A percentile compares a stretch with the other conserved stretches of the same genome.
Evolutionary conservation across 108 stramenopile species (phyloP).

Genomic region (Nitzschia sp.): DNA sequence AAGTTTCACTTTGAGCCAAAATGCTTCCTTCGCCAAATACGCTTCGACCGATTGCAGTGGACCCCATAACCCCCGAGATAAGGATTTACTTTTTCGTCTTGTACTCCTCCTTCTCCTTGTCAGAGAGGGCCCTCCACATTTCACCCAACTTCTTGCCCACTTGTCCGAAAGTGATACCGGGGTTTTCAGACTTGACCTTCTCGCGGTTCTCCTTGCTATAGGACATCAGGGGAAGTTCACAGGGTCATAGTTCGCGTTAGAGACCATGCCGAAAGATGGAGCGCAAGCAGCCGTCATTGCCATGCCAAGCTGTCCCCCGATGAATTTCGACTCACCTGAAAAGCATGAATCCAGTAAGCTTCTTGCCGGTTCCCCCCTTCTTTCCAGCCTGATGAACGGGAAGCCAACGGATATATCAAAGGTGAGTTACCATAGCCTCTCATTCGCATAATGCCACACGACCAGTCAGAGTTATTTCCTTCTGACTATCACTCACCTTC

Average conservation of each 20-base stretch:
- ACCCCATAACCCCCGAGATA: not conserved
- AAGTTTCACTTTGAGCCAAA: too few relatives aligned
- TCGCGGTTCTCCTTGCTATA: conserved; percentile 62
- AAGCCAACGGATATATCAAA: too few relatives aligned
- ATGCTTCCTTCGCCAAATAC: too few relatives aligned
- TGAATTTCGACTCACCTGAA: conserved; percentile 41
- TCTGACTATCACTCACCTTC: conserved; percentile 1
- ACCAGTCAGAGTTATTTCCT: too few relatives aligned
- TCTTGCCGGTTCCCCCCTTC: conserved; percentile 42
- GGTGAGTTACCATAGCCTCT: too few relatives aligned
- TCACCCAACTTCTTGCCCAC: conserved; percentile 65
- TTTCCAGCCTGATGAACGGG: conserved; percentile 14
- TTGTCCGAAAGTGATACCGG: conserved; percentile 57
- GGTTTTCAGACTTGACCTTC: conserved; percentile 51
- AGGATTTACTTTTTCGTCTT: conserved; percentile 24
- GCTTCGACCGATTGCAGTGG: too few relatives aligned
- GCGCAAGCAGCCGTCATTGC: too few relatives aligned
- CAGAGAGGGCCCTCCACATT: conserved; percentile 59
- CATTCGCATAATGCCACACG: too few relatives aligned
- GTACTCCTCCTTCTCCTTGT: conserved; percentile 57
- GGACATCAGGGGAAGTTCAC: conserved; percentile 45
- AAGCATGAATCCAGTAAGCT: conserved; percentile 55
- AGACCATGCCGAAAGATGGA: too few relatives aligned
- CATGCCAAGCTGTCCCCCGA: too few relatives aligned
- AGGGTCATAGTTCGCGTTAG: too few relatives aligned